Evolutionary conservation across 352 stramenopile species (phyloP), one percentile per base, ranked within the genome.

Genomic region (Pythium phragmitis): DNA sequence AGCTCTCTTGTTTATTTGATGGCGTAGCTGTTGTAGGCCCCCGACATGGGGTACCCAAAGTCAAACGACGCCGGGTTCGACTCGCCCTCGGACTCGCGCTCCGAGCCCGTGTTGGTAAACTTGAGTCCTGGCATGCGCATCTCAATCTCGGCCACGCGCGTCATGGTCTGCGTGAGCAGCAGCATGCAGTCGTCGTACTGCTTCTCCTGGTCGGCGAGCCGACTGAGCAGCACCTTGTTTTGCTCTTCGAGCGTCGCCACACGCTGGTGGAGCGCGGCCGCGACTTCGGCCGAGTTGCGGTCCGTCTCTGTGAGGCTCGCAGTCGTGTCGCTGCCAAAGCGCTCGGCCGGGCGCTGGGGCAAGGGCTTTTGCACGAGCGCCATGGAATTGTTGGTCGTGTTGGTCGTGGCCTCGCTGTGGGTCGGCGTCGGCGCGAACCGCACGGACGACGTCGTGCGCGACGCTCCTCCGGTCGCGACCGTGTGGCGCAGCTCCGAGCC

Each of bases 111-210:
- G 34, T 50, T 21, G 46, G 17, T 57, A 19, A 71, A 26, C 19
- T 47, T 43, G 42, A 63, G 43, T 7, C 46, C 73, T 5, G 82
- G 79, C 54, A 88, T 26, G 46, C 79, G 82, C 30, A 91, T 86
- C 69, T 94, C 86, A 69, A 94, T 85, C 66, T 94, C 82, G 8
- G 84, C 84, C 33, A 94, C 79, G 53, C 86, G 82, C 28, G 86
- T 92, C 83, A 94, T 92, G 41, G 86, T 94, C 56, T 89, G 85
- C 11, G 82, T 92, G 21, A 94, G 72, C 61, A 94, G 64, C 64
- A 94, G 70, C 86, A 93, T 94, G 23, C 83, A 85, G 62, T 94
- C 82, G 53, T 89, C 85, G 72, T 94, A 92, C 65, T 94, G 86
- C 47, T 87, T 89, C 74, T 94, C 82, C 68, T 93, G 84, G 43